These are phyloP conservation scores for Marasmius sp. DNA, from an alignment of 1,284 basidiomycete species.

Conservation along the genomic window DNA sequence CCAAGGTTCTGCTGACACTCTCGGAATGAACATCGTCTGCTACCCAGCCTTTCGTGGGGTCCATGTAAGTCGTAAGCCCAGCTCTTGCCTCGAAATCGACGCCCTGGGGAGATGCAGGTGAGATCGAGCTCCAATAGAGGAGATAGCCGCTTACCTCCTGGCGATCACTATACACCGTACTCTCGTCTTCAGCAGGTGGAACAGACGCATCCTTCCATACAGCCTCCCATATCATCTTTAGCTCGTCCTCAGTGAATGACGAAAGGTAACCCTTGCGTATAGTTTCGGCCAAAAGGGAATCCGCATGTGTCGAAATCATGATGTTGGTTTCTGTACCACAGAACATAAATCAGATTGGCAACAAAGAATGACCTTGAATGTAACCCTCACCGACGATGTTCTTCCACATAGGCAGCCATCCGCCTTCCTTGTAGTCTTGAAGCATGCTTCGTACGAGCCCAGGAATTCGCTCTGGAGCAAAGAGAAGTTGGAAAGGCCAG, in stretches of 20 bases:
- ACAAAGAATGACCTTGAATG: neutral
- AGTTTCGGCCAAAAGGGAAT: slow-evolving; percentile 80
- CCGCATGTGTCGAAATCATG: slow-evolving; percentile 80
- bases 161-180: slow-evolving; percentile 64
- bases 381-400: slow-evolving; percentile 66
- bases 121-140: neutral
- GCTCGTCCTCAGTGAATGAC: slow-evolving; percentile 34
- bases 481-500: slow-evolving; percentile 78
- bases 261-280: slow-evolving; percentile 57
- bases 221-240: slow-evolving; percentile 69
- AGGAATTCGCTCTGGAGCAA: slow-evolving; percentile 73
- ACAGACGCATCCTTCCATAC: slow-evolving; percentile 76
- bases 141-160: slow-evolving; percentile 52
- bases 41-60: slow-evolving; percentile 67
- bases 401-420: slow-evolving; percentile 91
- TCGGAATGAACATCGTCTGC: slow-evolving; percentile 81
- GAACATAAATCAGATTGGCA: neutral
- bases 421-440: slow-evolving; percentile 76
- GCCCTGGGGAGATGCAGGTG: slow-evolving; percentile 36
- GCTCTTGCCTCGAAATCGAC: slow-evolving; percentile 84
- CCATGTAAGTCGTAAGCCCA: slow-evolving; percentile 66
- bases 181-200: slow-evolving; percentile 63
- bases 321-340: slow-evolving; percentile 61
- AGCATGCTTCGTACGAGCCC: slow-evolving; percentile 82
- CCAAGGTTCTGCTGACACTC: slow-evolving; percentile 74